Percentiles rank a stretch among this genome's conserved stretches.
phyloP scores from a whole-genome alignment of 805 yeast species.

The Saccharomyces kudriavzevii region DNA sequence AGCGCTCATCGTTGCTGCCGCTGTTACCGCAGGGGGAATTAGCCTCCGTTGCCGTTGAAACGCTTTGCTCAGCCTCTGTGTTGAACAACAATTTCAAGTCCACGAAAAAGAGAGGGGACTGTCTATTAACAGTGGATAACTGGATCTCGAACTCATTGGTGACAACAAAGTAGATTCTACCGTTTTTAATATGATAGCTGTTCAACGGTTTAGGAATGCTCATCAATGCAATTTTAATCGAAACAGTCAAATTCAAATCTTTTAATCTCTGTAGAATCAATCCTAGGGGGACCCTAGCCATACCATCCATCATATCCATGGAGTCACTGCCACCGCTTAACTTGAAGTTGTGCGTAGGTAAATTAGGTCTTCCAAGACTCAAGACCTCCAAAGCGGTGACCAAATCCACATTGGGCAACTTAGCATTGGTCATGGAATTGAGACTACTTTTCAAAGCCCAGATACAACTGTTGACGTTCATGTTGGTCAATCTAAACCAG shows the following conservation, averaged over 20 bases:
- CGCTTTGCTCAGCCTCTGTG: conserved; percentile 5
- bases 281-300: conserved; percentile 38
- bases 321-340: conserved; percentile 22
- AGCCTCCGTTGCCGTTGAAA: background rate
- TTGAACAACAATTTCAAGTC: conserved; percentile 60
- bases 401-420: conserved; percentile 85
- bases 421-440: conserved; percentile 68
- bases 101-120: conserved; percentile 67
- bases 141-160: conserved; percentile 64
- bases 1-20: conserved; percentile 3
- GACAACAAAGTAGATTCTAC: conserved; percentile 61
- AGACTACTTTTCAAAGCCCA: conserved; percentile 58
- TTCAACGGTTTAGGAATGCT: conserved; percentile 59
- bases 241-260: conserved; percentile 63
- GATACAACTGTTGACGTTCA: conserved; percentile 52
- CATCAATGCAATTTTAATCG: conserved; percentile 65
- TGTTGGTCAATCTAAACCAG: conserved; percentile 78
- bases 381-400: conserved; percentile 82
- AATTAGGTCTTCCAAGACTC: conserved; percentile 65
- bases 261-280: conserved; percentile 53
- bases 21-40: background rate
- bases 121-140: conserved; percentile 63
- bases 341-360: conserved; percentile 56
- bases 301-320: conserved; percentile 5
- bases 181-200: conserved; percentile 61